These are phyloP conservation scores for Neoscytalidium dimidiatum DNA, from an alignment of 2,329 filamentous ascomycete species.

Conservation along the genomic window DNA sequence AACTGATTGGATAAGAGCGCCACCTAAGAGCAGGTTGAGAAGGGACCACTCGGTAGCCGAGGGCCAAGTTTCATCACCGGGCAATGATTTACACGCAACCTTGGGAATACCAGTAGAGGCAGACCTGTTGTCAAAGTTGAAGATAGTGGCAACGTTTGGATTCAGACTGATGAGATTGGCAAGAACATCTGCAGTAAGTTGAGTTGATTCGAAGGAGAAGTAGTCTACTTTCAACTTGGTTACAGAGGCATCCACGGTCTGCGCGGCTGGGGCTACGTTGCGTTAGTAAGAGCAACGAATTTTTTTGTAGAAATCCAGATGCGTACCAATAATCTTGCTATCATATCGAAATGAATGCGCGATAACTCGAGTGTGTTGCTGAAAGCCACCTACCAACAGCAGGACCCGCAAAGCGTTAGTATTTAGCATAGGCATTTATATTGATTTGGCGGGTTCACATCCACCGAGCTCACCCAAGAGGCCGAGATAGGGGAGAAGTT, in stretches of 20 bases:
- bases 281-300: neutral
- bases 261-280: neutral
- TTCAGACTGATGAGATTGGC: neutral
- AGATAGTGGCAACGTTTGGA: neutral
- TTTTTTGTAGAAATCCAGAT: too few species aligned
- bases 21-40: conserved; percentile 27
- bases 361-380: too few species aligned
- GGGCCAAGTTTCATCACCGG: conserved; percentile 24
- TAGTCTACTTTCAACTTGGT: neutral
- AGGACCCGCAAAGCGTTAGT: too few species aligned
- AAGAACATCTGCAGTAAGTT: neutral
- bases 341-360: too few species aligned
- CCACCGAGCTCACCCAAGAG: too few species aligned
- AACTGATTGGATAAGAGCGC: conserved; percentile 25
- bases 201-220: neutral
- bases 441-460: too few species aligned
- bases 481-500: too few species aligned
- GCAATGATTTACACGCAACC: neutral
- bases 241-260: neutral
- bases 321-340: too few species aligned
- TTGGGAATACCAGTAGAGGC: neutral
- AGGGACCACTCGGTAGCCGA: conserved; percentile 24
- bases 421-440: too few species aligned
- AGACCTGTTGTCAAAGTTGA: neutral
- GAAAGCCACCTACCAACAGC: too few species aligned